Percentiles rank a stretch among this genome's conserved stretches.
phyloP scores from a whole-genome alignment of 108 stramenopile species.

The Fistulifera solaris region DNA sequence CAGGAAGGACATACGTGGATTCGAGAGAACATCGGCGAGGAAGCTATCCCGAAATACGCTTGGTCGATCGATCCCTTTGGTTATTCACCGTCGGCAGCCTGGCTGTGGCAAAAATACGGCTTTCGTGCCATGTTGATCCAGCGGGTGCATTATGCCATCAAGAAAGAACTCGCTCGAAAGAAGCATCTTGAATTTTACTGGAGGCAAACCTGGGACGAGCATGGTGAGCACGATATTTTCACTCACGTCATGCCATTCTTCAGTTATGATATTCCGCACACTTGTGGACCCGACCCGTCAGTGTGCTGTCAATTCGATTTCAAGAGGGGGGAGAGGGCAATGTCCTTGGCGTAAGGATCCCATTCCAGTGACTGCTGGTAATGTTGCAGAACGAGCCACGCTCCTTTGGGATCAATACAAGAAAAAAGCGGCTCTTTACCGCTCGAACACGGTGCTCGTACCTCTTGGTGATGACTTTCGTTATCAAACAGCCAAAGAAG shows the following conservation, averaged over 20 bases:
- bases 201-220: constrained; percentile 51
- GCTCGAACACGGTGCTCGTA: constrained; percentile 33
- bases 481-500: constrained; percentile 30
- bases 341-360: constrained; percentile 45
- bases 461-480: constrained; percentile 63
- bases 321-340: constrained; percentile 6
- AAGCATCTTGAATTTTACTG: constrained; percentile 53
- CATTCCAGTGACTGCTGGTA: constrained; percentile 15
- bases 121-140: constrained; percentile 57
- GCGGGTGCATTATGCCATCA: constrained; percentile 58
- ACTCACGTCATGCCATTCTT: constrained; percentile 58
- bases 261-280: constrained; percentile 56
- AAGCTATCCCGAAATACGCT: constrained; percentile 45
- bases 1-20: constrained; percentile 61
- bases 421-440: constrained; percentile 50
- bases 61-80: constrained; percentile 69
- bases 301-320: constrained; percentile 62
- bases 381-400: constrained; percentile 34
- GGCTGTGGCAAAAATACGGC: constrained; percentile 33
- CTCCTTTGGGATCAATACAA: constrained; percentile 46
- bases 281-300: constrained; percentile 52
- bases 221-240: constrained; percentile 48
- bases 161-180: constrained; percentile 46
- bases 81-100: constrained; percentile 53
- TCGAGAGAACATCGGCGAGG: constrained; percentile 29